phyloP scores from a whole-genome alignment of 1,284 basidiomycete genomes.

The Ganoderma leucocontextum region DNA sequence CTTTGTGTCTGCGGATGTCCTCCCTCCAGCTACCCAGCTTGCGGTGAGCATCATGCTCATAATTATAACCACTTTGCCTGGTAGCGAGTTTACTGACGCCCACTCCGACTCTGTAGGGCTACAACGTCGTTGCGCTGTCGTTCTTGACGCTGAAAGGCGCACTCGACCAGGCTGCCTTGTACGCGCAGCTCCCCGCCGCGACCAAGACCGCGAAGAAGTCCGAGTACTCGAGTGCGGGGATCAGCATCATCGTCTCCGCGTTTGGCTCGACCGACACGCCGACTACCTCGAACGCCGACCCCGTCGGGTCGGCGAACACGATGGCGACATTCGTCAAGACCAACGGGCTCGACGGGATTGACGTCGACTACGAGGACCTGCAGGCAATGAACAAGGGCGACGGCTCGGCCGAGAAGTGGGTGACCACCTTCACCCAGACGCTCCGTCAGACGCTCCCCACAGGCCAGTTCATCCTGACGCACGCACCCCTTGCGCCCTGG shows the following conservation, averaged over 20 bases:
- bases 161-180: slow-evolving; percentile 22
- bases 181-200: slow-evolving; percentile 21
- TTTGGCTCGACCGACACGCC: slow-evolving; percentile 62
- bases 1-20: slow-evolving; percentile 23
- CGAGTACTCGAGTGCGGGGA: slow-evolving; percentile 53
- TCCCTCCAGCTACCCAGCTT: slow-evolving; percentile 19
- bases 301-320: slow-evolving; percentile 51
- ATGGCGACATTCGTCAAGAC: slow-evolving; percentile 50
- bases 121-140: slow-evolving; percentile 28
- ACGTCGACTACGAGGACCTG: slow-evolving; percentile 66
- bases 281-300: slow-evolving; percentile 51
- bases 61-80: too few species aligned
- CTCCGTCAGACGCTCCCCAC: slow-evolving; percentile 43
- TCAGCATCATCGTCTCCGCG: slow-evolving; percentile 56
- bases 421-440: slow-evolving; percentile 52
- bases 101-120: slow-evolving; percentile 16
- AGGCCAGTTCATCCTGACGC: slow-evolving; percentile 46
- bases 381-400: slow-evolving; percentile 50
- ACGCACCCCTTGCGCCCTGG: slow-evolving; percentile 61
- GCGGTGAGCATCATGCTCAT: slow-evolving; percentile 12
- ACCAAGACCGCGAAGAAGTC: slow-evolving; percentile 48
- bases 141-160: slow-evolving; percentile 26
- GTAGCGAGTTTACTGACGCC: background rate
- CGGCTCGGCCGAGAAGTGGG: slow-evolving; percentile 50
- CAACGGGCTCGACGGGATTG: slow-evolving; percentile 57